phyloP scores from a whole-genome alignment of 2,329 filamentous ascomycete genomes.

The Hortaea werneckii region DNA sequence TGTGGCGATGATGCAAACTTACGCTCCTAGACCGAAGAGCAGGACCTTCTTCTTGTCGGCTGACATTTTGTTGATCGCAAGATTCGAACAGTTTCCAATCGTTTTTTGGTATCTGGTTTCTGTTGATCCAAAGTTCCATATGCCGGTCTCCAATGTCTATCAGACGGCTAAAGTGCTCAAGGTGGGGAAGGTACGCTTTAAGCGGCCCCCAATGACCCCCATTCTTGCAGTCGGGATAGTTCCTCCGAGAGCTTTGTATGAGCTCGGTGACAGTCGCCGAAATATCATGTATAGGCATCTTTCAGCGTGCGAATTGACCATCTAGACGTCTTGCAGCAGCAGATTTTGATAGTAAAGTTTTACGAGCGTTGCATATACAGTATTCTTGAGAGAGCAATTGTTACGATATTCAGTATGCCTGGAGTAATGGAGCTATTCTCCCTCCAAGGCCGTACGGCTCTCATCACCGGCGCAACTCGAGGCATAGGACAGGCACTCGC shows the following conservation, averaged over 20 bases:
- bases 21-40: slow-evolving; percentile 47
- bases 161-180: not conserved
- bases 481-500: slow-evolving; percentile 39
- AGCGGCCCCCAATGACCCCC: too few species aligned
- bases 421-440: slow-evolving; percentile 31
- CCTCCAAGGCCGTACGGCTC: slow-evolving; percentile 34
- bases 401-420: not conserved
- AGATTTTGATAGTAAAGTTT: too few species aligned
- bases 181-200: not conserved
- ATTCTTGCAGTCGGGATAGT: too few species aligned
- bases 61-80: not conserved
- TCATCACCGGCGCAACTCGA: slow-evolving; percentile 37
- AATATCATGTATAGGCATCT: too few species aligned
- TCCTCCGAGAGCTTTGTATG: too few species aligned
- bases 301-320: too few species aligned
- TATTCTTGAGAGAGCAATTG: too few species aligned
- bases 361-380: too few species aligned
- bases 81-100: too few species aligned
- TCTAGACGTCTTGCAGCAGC: too few species aligned
- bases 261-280: too few species aligned
- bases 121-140: not conserved
- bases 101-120: not conserved
- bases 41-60: slow-evolving; percentile 28
- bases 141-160: not conserved
- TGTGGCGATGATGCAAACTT: slow-evolving; percentile 16